Conservation (phyloP, 2,329 filamentous ascomycete species). For the Niveomyces coronatus region DNA sequence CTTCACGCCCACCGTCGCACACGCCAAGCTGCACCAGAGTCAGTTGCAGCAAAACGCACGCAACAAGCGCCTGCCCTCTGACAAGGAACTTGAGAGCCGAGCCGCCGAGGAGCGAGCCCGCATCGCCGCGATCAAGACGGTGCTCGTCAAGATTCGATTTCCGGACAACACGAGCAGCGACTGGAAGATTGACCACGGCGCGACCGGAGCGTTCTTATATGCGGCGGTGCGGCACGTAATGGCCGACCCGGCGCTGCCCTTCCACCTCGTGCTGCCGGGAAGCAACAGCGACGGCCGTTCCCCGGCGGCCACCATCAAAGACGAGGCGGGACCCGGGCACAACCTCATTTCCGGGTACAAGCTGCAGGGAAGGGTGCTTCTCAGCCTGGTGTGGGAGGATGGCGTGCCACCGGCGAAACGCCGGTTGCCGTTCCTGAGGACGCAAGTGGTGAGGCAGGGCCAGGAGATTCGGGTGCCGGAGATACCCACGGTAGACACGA, state of each 20-base stretch:
- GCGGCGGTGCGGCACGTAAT: constrained; percentile 64
- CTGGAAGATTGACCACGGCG: constrained; percentile 55
- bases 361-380: constrained; percentile 58
- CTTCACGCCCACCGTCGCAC: constrained; percentile 65
- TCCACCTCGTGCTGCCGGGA: constrained; percentile 59
- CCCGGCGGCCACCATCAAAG: constrained; percentile 35
- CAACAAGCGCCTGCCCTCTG: constrained; percentile 71
- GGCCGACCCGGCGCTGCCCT: constrained; percentile 51
- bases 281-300: constrained; percentile 30
- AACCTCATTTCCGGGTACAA: constrained; percentile 63
- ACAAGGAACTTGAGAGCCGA: constrained; percentile 67
- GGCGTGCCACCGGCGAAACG: constrained; percentile 46
- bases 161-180: constrained; percentile 76
- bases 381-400: constrained; percentile 68
- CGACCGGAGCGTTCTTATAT: constrained; percentile 65
- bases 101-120: constrained; percentile 55
- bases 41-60: constrained; percentile 50
- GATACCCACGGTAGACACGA: constrained; percentile 30
- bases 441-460: constrained; percentile 48
- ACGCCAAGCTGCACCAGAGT: constrained; percentile 65
- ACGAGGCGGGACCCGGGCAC: constrained; percentile 35
- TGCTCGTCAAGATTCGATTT: constrained; percentile 73
- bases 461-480: constrained; percentile 57
- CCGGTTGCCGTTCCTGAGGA: constrained; percentile 48
- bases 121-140: constrained; percentile 53